phyloP scores from a whole-genome alignment of 345 rosid species.

The Ceriops decandra region DNA sequence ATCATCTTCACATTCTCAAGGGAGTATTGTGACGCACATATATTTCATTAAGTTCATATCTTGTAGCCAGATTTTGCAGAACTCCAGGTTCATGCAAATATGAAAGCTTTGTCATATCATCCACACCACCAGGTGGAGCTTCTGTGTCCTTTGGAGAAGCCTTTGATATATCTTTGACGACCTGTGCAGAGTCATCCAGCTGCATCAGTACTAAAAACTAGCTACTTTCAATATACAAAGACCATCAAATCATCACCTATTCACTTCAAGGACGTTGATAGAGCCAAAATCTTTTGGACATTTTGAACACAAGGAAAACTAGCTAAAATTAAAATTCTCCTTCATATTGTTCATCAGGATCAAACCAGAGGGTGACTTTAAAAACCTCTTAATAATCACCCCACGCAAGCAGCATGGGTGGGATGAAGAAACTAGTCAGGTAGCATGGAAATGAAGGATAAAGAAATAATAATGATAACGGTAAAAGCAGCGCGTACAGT shows the following conservation, averaged over 20 bases:
- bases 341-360: too few relatives aligned
- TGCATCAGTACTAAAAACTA: constrained; percentile 5
- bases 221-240: constrained; percentile 10
- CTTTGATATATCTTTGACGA: constrained; percentile 62
- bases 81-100: constrained; percentile 98
- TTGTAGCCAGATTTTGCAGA: constrained; percentile 73
- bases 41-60: constrained; percentile 96
- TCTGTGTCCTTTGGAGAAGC: constrained; percentile 88
- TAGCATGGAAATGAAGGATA: neutral
- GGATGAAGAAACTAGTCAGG: neutral
- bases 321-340: too few relatives aligned
- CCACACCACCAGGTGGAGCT: constrained; percentile 94
- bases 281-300: neutral
- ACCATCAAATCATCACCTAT: neutral
- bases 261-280: neutral
- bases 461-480: neutral
- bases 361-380: neutral
- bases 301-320: neutral
- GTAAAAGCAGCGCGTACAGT: constrained; percentile 36
- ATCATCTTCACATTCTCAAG: constrained; percentile 6
- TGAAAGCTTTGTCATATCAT: constrained; percentile 98
- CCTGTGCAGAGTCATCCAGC: constrained; percentile 35
- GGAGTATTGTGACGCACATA: constrained; percentile 51
- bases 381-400: neutral
- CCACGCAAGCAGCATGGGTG: neutral